Percentiles rank a stretch among this genome's conserved stretches.
These are phyloP conservation scores for Glarea lozoyensis DNA, from an alignment of 495 filamentous ascomycete species.

Conservation along the genomic window DNA sequence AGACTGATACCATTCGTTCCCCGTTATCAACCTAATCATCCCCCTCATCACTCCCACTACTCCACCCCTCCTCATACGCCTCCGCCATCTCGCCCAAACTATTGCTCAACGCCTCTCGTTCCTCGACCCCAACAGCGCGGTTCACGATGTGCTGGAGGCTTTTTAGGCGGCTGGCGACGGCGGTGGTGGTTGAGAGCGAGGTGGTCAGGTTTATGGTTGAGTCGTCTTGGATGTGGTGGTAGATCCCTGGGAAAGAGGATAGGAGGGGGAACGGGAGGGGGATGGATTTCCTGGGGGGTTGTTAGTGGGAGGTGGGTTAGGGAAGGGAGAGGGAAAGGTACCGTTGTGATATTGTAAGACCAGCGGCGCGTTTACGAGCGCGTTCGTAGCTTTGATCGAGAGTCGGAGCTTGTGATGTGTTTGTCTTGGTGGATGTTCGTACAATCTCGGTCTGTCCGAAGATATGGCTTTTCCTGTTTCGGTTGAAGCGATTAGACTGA, in stretches of 20 bases:
- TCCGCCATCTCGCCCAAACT: conserved; percentile 80
- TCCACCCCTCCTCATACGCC: conserved; percentile 84
- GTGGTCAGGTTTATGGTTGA: conserved; percentile 47
- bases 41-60: conserved; percentile 72
- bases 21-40: too few relatives aligned
- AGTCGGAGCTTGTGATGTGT: conserved; percentile 21
- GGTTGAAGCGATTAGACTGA: conserved; percentile 14
- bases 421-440: conserved; percentile 25
- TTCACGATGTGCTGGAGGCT: conserved; percentile 50
- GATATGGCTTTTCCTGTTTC: conserved; percentile 38
- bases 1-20: too few relatives aligned
- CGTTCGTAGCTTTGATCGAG: conserved; percentile 22
- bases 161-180: conserved; percentile 60
- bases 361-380: conserved; percentile 28
- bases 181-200: conserved; percentile 64
- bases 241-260: conserved; percentile 72
- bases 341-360: conserved; percentile 42
- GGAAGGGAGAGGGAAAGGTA: background rate
- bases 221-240: conserved; percentile 31
- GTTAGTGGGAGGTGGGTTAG: too few relatives aligned
- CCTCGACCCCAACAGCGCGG: conserved; percentile 56
- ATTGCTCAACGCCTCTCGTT: conserved; percentile 73
- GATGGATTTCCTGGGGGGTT: conserved; percentile 28
- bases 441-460: conserved; percentile 51
- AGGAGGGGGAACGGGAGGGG: conserved; percentile 64